Percentiles rank a stretch among this genome's conserved stretches.
Conservation (phyloP, 139 green algal species). For the Chlorella ohadii region DNA sequence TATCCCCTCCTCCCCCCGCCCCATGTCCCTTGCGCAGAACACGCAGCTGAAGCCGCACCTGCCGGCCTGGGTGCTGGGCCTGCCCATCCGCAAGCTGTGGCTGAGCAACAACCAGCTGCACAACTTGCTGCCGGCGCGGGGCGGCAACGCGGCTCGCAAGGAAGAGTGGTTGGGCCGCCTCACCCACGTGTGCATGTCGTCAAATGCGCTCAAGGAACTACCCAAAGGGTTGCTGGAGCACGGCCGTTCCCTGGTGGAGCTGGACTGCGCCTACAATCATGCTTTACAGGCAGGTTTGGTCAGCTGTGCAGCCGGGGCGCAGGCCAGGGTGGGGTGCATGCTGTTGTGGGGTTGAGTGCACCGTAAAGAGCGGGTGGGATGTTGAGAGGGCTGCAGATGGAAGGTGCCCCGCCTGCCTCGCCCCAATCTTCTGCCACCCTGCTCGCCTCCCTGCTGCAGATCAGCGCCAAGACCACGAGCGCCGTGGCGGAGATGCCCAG, state of each 20-base stretch:
- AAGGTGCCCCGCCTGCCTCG: too few relatives aligned
- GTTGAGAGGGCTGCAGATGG: too few relatives aligned
- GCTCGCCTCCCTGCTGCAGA: not conserved
- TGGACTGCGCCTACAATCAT: conserved; percentile 25
- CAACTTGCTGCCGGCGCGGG: not conserved
- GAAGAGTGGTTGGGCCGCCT: conserved; percentile 13
- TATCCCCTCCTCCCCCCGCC: not conserved
- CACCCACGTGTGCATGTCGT: conserved; percentile 25
- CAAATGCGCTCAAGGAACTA: conserved; percentile 1
- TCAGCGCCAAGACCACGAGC: not conserved
- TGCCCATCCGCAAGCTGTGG: conserved; percentile 28
- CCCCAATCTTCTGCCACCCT: too few relatives aligned
- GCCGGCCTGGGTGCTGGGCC: conserved; percentile 14
- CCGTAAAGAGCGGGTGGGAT: too few relatives aligned
- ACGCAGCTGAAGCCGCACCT: not conserved
- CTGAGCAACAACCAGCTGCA: conserved; percentile 18
- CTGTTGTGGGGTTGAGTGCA: not conserved
- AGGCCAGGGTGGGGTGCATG: too few relatives aligned
- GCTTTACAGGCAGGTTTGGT: too few relatives aligned
- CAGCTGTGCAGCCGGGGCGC: too few relatives aligned
- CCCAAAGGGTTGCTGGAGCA: conserved; percentile 5
- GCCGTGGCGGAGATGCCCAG: not conserved
- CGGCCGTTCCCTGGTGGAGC: conserved; percentile 4
- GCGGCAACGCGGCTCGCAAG: not conserved
- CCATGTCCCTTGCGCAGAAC: not conserved